Evolutionary conservation across 2,329 filamentous ascomycete species (phyloP).

Genomic region (Venturia nashicola): DNA sequence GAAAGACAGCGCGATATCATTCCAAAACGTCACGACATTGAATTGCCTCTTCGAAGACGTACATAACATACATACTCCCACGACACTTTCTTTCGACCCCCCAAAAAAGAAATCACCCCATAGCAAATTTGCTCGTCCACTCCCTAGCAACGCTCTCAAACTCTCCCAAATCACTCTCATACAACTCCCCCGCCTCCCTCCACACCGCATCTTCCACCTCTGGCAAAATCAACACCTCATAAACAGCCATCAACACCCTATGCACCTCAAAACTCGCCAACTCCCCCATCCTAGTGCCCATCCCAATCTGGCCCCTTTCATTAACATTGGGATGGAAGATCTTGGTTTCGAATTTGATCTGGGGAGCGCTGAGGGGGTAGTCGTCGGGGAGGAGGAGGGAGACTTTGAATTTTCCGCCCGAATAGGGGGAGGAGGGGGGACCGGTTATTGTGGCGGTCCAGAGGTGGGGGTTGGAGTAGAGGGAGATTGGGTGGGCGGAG

Average conservation of each 20-base stretch:
- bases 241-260: slow-evolving; percentile 64
- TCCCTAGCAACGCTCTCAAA: slow-evolving; percentile 64
- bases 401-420: slow-evolving; percentile 60
- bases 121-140: slow-evolving; percentile 64
- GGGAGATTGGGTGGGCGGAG: neutral
- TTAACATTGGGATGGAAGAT: slow-evolving; percentile 95
- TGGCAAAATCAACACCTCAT: slow-evolving; percentile 64
- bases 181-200: slow-evolving; percentile 74
- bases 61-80: too few relatives aligned
- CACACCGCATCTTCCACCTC: slow-evolving; percentile 86
- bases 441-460: slow-evolving; percentile 1
- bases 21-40: too few relatives aligned
- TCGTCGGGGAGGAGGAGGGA: slow-evolving; percentile 60
- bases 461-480: neutral
- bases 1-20: too few relatives aligned
- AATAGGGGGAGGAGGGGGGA: neutral
- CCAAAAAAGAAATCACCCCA: slow-evolving; percentile 13
- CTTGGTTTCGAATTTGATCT: slow-evolving; percentile 69
- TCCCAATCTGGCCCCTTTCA: slow-evolving; percentile 69
- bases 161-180: slow-evolving; percentile 49
- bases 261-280: slow-evolving; percentile 81
- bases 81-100: too few relatives aligned
- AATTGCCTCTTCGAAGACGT: too few relatives aligned
- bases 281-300: slow-evolving; percentile 73
- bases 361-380: slow-evolving; percentile 83